Evolutionary conservation across 345 rosid species (phyloP), one percentile per base, ranked within the genome.

Genomic region (Rhizophora mangle): DNA sequence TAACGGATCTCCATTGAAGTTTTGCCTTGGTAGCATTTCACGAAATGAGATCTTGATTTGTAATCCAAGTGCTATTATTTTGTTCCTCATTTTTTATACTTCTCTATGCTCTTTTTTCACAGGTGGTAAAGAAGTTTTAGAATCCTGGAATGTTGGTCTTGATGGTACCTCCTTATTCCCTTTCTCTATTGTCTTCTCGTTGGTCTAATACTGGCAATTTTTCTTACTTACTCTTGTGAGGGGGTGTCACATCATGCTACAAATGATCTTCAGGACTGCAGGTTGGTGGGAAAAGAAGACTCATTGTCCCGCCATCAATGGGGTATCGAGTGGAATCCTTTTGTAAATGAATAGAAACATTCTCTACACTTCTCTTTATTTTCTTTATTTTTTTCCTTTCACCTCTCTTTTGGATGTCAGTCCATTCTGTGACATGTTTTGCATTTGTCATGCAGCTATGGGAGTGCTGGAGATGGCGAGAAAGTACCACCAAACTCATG

Each of bases 251-350:
- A 26, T 26, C 8, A 5, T 43, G 19, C 49, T 43, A 43, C 49
- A 43, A 43, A 24, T 56, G 60, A 10, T 66, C 27, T 19, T 64
- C 78, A 90, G 96, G 96, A 39, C 80, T 90, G 91, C 85, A 85
- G 20, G 72, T 83, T 74, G 96, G 96, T 53, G 93, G 85, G 80
- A 90, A 86, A 77, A 81, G 93, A 78, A 86, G 76, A 71, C 86
- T 90, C 20, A 79, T 82, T 46, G 84, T 90, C 72, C 96, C 96
- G 20, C 96, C 93, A 26, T 52, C 84, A 36, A 78, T 88, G 88
- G 87, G 91, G 92, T 90, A 85, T 66, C 75, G 49, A 19, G 52
- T 52, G 49, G 26, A 26, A 43, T 66, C 3, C 24, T 31, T 51
- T 8, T 43, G 19, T 51, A 62, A 4, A 31, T 55, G 37, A 27